Conservation (phyloP, 2,329 filamentous ascomycete genomes). For the Orbilia oligospora region DNA sequence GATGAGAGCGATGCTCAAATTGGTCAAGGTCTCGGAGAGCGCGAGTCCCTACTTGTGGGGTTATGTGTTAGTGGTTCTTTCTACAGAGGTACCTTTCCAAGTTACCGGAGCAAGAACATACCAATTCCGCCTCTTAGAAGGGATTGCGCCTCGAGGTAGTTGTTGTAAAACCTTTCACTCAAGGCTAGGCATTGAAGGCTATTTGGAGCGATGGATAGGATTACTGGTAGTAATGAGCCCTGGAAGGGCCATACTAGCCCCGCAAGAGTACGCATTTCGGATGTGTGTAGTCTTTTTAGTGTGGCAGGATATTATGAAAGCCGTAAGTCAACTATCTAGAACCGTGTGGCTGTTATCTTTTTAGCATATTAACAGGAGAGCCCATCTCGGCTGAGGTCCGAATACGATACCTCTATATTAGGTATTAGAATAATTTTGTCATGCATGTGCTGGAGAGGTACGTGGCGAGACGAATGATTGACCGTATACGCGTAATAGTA, state of each 20-base stretch:
- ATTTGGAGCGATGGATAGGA: background rate
- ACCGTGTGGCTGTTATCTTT: background rate
- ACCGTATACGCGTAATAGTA: no score
- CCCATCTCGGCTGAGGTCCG: no score
- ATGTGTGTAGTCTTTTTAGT: no score
- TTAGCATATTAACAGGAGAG: background rate
- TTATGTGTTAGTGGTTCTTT: background rate
- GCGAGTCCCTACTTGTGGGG: background rate
- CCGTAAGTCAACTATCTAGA: no score
- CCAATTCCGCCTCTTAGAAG: conserved; percentile 36
- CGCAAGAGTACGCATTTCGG: conserved; percentile 1
- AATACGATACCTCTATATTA: no score
- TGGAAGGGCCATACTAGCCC: background rate
- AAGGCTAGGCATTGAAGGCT: conserved; percentile 32
- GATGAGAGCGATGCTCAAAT: background rate
- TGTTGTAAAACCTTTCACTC: conserved; percentile 47
- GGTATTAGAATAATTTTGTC: no score
- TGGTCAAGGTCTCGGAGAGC: background rate
- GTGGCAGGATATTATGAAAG: no score
- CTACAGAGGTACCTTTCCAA: background rate
- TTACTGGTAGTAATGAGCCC: background rate
- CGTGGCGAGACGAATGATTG: no score
- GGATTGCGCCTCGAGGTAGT: conserved; percentile 43
- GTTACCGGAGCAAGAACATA: conserved; percentile 6
- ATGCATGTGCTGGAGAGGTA: no score